Evolutionary conservation across 1,284 basidiomycete species (phyloP), one percentile per base, ranked within the genome.

Genomic region (Malassezia nana): DNA sequence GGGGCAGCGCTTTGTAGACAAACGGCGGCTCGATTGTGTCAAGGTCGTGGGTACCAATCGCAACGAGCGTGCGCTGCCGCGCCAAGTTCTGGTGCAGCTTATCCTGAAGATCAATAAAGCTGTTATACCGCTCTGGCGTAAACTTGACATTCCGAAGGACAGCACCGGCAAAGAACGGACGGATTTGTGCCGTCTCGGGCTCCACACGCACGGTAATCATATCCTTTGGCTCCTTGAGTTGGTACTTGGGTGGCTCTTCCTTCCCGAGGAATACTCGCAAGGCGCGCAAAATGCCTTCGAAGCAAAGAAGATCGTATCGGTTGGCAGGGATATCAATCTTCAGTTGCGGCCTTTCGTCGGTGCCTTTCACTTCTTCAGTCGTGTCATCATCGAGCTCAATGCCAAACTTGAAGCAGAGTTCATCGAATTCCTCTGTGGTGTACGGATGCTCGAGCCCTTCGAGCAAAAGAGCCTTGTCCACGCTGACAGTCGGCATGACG

Each of bases 291-390:
- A 99, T 87, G 52, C 94, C 94, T 77, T 99, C 94, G 67, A 94
- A 85, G 74, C 94, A 99, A 43, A 98, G 82, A 18, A 99, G 80
- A 78, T 99, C 94, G 73, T 98, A 96, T 81, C 91, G 51, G 60
- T 91, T 98, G 24, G 94, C 94, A 28, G 94, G 92, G 49, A 95
- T 83, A 76, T 99, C 92, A 68, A 99, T 95, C 82, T 98, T 99
- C 65, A 98, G 79, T 85, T 92, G 86, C 83, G 91, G 35, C 84
- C 89, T 64, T 84, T 85, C 78, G 83, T 87, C 74, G 81, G 83
- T 55, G 82, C 65, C 66, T 3, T 64, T 82, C 33, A 91, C 87
- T 65, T 89, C 86, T 66, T 84, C 82, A 2, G 90, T 94, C 26
- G 90, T 95, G 87, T 96, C 92, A 76, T 95, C 92, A 72, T 98